Percentiles rank a stretch among this genome's conserved stretches.
These are phyloP conservation scores for Yamadazyma blattariae DNA, from an alignment of 1,139 yeast genomes.

Conservation along the genomic window DNA sequence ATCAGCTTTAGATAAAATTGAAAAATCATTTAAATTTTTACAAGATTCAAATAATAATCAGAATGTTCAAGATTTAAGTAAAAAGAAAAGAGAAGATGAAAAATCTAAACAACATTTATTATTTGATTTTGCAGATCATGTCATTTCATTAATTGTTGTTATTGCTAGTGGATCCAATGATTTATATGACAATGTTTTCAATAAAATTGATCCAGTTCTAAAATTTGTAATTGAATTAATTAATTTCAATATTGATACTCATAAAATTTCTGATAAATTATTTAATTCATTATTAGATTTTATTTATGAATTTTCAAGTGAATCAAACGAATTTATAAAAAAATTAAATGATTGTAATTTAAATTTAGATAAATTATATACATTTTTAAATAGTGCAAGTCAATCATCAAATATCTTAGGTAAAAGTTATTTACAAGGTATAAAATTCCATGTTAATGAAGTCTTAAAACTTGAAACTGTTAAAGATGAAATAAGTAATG, in stretches of 20 bases:
- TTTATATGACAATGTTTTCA: slow-evolving; percentile 50
- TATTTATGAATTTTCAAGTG: slow-evolving; percentile 64
- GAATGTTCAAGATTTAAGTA: slow-evolving; percentile 13
- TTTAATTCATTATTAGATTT: slow-evolving; percentile 58
- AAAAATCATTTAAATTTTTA: slow-evolving; percentile 45
- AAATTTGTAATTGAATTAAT: slow-evolving; percentile 42
- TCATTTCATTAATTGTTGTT: slow-evolving; percentile 66
- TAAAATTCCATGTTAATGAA: slow-evolving; percentile 59
- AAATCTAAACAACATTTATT: slow-evolving; percentile 47
- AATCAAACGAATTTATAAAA: slow-evolving; percentile 56
- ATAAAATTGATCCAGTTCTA: slow-evolving; percentile 39
- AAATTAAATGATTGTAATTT: slow-evolving; percentile 15
- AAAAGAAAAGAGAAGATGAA: slow-evolving; percentile 24
- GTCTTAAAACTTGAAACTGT: slow-evolving; percentile 19
- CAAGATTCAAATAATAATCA: slow-evolving; percentile 22
- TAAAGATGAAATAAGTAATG: slow-evolving; percentile 20
- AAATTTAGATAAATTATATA: slow-evolving; percentile 11
- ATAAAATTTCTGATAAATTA: slow-evolving; percentile 38
- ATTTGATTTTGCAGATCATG: slow-evolving; percentile 70
- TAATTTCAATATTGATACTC: slow-evolving; percentile 22
- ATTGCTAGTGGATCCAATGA: slow-evolving; percentile 65
- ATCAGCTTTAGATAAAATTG: slow-evolving; percentile 47
- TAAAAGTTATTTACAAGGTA: slow-evolving; percentile 55
- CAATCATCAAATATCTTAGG: slow-evolving; percentile 39
- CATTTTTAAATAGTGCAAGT: slow-evolving; percentile 11